Evolutionary conservation across 352 stramenopile species (phyloP), one percentile per base, ranked within the genome.

Genomic region (Pythium myriotylum): DNA sequence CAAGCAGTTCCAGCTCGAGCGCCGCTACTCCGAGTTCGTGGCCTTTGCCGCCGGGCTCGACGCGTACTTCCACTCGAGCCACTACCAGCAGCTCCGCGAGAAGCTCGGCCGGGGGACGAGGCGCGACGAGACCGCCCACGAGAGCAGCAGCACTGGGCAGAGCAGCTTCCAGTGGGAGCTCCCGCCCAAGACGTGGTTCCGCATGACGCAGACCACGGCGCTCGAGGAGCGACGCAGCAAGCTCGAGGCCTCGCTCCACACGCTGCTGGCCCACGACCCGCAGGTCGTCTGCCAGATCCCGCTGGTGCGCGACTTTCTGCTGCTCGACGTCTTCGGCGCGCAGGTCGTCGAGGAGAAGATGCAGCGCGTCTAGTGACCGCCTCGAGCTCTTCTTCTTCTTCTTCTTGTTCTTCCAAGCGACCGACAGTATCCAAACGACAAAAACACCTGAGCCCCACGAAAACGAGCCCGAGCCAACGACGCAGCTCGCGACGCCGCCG

Each of bases 21-120:
- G 84, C 20, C 82, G 82, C 37, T 94, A 86, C 56, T 92, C 84
- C 14, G 84, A 94, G 68, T 94, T 94, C 59, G 79, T 89, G 9
- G 66, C 71, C 14, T 82, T 87, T 12, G 80, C 84, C 9, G 51
- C 59, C 3, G 62, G 71, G 20, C 51, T 93, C 24, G 76, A 83
- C 29, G 62, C 67, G 33, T 77, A 81, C 32, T 53, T 86, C 10
- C 48, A 53, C n/a, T 65, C 59, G 4, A 20, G 37, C 3, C 27
- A 56, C 33, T 68, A 65, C 52, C 33, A 54, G 35, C 33, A 56
- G 20, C 35, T 65, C 5, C 33, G 49, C 1, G 49, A 70, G 20
- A 59, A 64, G 26, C 35, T 54, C 9, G 46, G 13, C 29, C 60
- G 13, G 62, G 57, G n/a, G 54, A 69, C 3, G 42, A 51, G 12